Conservation (phyloP, 2,329 filamentous ascomycete species). For the Rhynchosporium secalis region DNA sequence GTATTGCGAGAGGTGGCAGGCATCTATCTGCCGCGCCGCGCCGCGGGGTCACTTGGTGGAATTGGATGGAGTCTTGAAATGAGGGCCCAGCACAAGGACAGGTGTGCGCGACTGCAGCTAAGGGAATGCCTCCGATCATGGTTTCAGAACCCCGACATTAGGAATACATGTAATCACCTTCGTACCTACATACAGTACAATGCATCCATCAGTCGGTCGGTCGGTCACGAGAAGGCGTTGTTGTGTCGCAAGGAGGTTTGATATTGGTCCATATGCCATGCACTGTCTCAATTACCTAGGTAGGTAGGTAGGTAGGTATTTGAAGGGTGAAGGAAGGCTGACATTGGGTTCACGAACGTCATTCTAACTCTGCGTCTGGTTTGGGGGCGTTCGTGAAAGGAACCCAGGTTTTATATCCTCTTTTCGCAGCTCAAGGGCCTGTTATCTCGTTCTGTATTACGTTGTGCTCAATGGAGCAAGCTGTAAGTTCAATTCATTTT, state of each 20-base stretch:
- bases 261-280: neutral
- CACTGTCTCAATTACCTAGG: neutral
- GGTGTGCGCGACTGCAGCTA: neutral
- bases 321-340: neutral
- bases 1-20: conserved; percentile 1
- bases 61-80: neutral
- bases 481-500: too few relatives aligned
- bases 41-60: conserved; percentile 10
- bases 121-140: conserved; percentile 13
- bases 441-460: too few relatives aligned
- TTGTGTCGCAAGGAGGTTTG: neutral
- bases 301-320: too few relatives aligned
- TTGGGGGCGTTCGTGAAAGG: too few relatives aligned
- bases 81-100: neutral
- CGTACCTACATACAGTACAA: neutral
- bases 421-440: too few relatives aligned
- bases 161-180: neutral
- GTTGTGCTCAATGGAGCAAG: too few relatives aligned
- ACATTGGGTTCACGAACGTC: too few relatives aligned
- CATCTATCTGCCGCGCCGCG: neutral
- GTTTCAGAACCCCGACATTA: conserved; percentile 13
- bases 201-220: neutral
- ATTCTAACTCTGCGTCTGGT: too few relatives aligned
- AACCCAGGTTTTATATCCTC: too few relatives aligned
- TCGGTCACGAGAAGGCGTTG: conserved; percentile 9